Conservation (phyloP, 345 rosid genomes). For the Gossypium raimondii region DNA sequence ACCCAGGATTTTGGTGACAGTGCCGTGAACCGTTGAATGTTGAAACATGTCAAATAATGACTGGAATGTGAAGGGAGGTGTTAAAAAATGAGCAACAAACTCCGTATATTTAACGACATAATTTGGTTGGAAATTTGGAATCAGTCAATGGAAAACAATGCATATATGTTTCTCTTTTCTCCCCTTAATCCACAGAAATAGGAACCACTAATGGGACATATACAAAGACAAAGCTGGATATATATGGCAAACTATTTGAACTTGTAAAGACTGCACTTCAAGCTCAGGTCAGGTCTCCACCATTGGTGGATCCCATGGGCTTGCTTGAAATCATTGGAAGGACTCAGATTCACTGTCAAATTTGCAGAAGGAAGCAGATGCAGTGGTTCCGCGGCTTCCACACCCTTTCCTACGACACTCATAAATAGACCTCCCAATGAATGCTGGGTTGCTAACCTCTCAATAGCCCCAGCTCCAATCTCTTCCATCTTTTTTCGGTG, state of each 20-base stretch:
- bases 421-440: slow-evolving; percentile 65
- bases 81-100: too few relatives aligned
- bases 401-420: slow-evolving; percentile 51
- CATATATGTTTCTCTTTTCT: neutral
- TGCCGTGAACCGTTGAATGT: too few relatives aligned
- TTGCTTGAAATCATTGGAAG: slow-evolving; percentile 46
- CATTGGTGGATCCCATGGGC: slow-evolving; percentile 96
- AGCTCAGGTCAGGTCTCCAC: slow-evolving; percentile 64
- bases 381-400: slow-evolving; percentile 53
- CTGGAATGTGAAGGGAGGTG: neutral
- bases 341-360: slow-evolving; percentile 43
- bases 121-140: too few relatives aligned
- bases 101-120: too few relatives aligned
- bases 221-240: neutral
- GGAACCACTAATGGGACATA: neutral
- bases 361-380: slow-evolving; percentile 78
- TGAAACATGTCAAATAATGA: too few relatives aligned
- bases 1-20: too few relatives aligned
- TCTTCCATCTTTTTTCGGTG: slow-evolving; percentile 90
- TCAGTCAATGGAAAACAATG: slow-evolving; percentile 8
- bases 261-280: slow-evolving; percentile 50
- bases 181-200: neutral
- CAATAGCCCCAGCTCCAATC: slow-evolving; percentile 69
- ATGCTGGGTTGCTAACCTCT: slow-evolving; percentile 62
- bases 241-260: slow-evolving; percentile 30